A percentile compares a stretch with the other conserved stretches of the same genome.
phyloP scores from a whole-genome alignment of 2,329 filamentous ascomycete genomes.

The Apiospora sp. region DNA sequence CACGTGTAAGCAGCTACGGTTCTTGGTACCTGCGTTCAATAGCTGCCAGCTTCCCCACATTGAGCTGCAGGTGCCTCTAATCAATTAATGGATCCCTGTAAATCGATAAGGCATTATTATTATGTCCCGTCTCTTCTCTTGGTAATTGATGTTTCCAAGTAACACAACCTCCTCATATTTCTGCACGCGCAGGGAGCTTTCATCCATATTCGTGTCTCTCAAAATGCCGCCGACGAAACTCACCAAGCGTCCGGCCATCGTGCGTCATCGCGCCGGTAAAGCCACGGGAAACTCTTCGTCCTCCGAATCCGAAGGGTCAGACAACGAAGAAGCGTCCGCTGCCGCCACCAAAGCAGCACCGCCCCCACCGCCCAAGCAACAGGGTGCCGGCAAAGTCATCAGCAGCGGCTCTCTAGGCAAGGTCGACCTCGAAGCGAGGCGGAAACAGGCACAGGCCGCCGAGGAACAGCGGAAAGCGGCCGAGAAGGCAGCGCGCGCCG shows the following conservation, averaged over 20 bases:
- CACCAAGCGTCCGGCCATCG: slow-evolving; percentile 20
- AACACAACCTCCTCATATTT: neutral
- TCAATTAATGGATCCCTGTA: slow-evolving; percentile 4
- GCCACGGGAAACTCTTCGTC: slow-evolving; percentile 60
- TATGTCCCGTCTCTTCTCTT: neutral
- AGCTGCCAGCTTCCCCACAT: slow-evolving; percentile 10
- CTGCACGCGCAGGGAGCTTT: neutral
- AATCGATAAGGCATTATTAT: slow-evolving; percentile 21
- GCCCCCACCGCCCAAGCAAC: slow-evolving; percentile 64
- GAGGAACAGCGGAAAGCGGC: slow-evolving; percentile 57
- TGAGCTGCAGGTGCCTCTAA: slow-evolving; percentile 4
- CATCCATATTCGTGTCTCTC: neutral
- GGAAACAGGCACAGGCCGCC: slow-evolving; percentile 54
- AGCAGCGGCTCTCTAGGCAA: slow-evolving; percentile 57
- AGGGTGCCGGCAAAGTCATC: slow-evolving; percentile 64
- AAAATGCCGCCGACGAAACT: slow-evolving; percentile 57
- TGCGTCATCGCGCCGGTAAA: slow-evolving; percentile 86
- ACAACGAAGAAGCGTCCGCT: slow-evolving; percentile 44
- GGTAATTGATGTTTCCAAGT: neutral
- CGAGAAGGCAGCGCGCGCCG: slow-evolving; percentile 58
- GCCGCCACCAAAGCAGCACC: slow-evolving; percentile 41
- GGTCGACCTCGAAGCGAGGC: slow-evolving; percentile 58
- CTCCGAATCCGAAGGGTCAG: slow-evolving; percentile 58
- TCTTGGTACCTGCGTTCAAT: neutral
- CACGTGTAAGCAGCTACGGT: no score